A percentile compares a stretch with the other conserved stretches of the same genome.
These are phyloP conservation scores for Batkoa obscura DNA, from an alignment of 371 early-diverging fungal species.

Conservation along the genomic window DNA sequence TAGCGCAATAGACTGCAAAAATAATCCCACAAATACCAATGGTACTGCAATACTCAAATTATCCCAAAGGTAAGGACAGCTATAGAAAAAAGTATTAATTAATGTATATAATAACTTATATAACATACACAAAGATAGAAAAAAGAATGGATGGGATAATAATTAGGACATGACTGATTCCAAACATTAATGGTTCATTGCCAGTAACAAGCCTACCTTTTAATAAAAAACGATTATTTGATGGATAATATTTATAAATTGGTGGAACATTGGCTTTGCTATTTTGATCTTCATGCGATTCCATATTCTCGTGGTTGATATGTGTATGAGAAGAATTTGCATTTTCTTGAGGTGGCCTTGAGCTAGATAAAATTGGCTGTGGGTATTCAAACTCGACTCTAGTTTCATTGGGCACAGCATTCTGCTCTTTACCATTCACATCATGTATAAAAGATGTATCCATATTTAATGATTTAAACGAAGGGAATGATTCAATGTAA, in stretches of 20 bases:
- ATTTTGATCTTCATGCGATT: too few relatives aligned
- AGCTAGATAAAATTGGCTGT: too few relatives aligned
- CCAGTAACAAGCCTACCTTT: constrained; percentile 48
- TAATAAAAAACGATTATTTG: constrained; percentile 24
- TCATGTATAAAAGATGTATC: too few relatives aligned
- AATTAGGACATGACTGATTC: constrained; percentile 35
- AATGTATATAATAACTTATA: constrained; percentile 3
- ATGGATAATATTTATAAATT: constrained; percentile 2
- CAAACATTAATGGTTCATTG: constrained; percentile 36
- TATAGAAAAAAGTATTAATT: constrained; percentile 9
- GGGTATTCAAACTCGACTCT: too few relatives aligned
- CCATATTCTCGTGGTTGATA: too few relatives aligned
- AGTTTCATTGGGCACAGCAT: too few relatives aligned
- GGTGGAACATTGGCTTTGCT: too few relatives aligned
- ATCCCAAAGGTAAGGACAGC: constrained; percentile 45
- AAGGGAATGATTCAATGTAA: too few relatives aligned
- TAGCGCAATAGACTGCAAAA: constrained; percentile 37
- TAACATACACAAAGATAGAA: constrained; percentile 36
- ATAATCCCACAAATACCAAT: constrained; percentile 52
- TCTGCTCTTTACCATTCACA: too few relatives aligned
- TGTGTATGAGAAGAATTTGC: too few relatives aligned
- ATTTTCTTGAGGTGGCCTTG: too few relatives aligned
- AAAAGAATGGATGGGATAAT: constrained; percentile 38
- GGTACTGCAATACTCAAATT: constrained; percentile 35
- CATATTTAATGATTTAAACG: too few relatives aligned